Conservation (phyloP, 129 eudicot genomes). For the Flaveria ramosissima region DNA sequence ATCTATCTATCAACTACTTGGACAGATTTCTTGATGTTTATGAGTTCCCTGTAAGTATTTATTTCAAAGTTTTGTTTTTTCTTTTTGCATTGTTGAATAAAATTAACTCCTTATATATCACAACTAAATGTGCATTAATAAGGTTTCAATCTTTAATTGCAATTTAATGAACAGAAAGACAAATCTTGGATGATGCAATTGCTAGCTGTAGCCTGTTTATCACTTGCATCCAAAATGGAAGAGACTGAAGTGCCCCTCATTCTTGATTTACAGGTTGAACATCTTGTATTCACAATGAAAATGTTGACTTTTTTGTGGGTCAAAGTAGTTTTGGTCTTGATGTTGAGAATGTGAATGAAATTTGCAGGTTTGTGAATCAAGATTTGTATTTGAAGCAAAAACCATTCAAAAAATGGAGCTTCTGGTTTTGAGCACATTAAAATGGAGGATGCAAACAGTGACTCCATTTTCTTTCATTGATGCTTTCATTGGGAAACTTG, state of each 20-base stretch:
- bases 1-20: constrained; percentile 55
- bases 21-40: constrained; percentile 68
- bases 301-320: constrained; percentile 15
- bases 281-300: not conserved
- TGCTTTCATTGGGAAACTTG: constrained; percentile 54
- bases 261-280: constrained; percentile 66
- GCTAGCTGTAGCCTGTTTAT: constrained; percentile 63
- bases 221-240: constrained; percentile 73
- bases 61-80: not conserved
- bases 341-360: constrained; percentile 17
- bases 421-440: constrained; percentile 67
- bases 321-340: constrained; percentile 1
- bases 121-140: constrained; percentile 19
- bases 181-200: constrained; percentile 81
- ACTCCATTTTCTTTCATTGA: constrained; percentile 76
- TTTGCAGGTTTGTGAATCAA: constrained; percentile 57
- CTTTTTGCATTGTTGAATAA: not conserved
- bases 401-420: constrained; percentile 83
- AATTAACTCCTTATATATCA: not conserved
- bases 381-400: constrained; percentile 65
- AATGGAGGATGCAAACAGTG: constrained; percentile 83
- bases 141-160: not conserved
- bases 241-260: constrained; percentile 66
- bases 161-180: constrained; percentile 43
- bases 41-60: constrained; percentile 61